Percentiles rank a stretch among this genome's conserved stretches.
Conservation (phyloP, 2,329 filamentous ascomycete genomes). For the Dactylellina parvicollis region DNA sequence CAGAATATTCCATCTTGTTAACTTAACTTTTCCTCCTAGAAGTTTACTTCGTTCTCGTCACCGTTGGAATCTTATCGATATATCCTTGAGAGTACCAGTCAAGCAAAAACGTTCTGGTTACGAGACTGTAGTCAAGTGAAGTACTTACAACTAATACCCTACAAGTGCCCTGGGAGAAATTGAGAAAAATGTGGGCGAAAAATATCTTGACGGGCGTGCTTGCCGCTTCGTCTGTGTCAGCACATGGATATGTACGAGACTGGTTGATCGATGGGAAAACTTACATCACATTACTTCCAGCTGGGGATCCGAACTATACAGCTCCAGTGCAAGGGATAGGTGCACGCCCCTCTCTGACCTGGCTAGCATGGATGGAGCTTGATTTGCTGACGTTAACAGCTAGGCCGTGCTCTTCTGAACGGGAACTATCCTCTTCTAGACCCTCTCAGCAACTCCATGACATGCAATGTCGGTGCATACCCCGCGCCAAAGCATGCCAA, state of each 20-base stretch:
- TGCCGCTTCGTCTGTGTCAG: constrained; percentile 12
- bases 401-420: constrained; percentile 29
- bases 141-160: too few relatives aligned
- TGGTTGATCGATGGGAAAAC: constrained; percentile 26
- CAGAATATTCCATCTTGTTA: too few relatives aligned
- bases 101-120: too few relatives aligned
- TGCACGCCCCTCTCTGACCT: background rate
- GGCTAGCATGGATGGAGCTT: background rate
- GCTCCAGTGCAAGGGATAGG: constrained; percentile 43
- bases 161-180: too few relatives aligned
- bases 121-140: too few relatives aligned
- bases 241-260: constrained; percentile 30
- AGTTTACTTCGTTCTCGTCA: too few relatives aligned
- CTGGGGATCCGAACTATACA: constrained; percentile 7
- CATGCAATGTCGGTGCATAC: constrained; percentile 36
- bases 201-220: background rate
- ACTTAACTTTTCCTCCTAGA: too few relatives aligned
- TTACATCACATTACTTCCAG: constrained; percentile 18
- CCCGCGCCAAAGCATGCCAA: constrained; percentile 37
- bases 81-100: too few relatives aligned
- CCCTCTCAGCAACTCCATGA: constrained; percentile 33
- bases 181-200: constrained; percentile 9
- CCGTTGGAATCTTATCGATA: too few relatives aligned
- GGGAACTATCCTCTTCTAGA: constrained; percentile 21
- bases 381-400: background rate